Conservation (phyloP, 305 asterid species). For the Galium porrigens region DNA sequence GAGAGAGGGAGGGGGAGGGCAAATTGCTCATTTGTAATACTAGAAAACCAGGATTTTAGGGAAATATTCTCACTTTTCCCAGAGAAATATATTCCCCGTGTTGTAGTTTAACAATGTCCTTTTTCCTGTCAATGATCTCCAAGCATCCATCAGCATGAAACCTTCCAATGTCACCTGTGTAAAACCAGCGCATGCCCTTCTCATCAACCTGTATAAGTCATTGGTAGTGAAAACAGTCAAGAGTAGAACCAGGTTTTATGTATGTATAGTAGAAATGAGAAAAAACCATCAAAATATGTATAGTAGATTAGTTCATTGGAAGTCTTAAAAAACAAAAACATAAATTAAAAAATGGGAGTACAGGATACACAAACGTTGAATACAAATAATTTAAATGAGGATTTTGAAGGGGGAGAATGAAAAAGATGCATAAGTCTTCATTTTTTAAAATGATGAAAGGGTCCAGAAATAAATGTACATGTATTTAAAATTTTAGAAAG, state of each 20-base stretch:
- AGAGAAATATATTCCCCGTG: constrained; percentile 85
- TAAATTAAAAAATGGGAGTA: neutral
- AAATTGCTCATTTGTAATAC: neutral
- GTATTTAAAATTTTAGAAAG: too few relatives aligned
- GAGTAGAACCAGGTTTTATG: neutral
- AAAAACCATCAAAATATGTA: too few relatives aligned
- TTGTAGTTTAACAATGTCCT: constrained; percentile 81
- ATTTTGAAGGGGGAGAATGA: too few relatives aligned
- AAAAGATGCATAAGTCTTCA: neutral
- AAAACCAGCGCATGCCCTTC: constrained; percentile 73
- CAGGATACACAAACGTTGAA: too few relatives aligned
- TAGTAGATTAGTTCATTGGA: too few relatives aligned
- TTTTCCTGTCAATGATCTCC: constrained; percentile 79
- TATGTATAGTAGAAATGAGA: too few relatives aligned
- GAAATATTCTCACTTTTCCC: constrained; percentile 40
- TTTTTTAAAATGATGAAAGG: too few relatives aligned
- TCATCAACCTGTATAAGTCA: constrained; percentile 53
- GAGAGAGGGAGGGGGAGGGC: too few relatives aligned
- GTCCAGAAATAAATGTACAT: too few relatives aligned
- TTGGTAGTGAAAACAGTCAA: neutral
- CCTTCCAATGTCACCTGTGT: constrained; percentile 74
- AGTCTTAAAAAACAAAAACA: neutral
- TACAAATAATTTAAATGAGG: too few relatives aligned
- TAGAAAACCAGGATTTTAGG: neutral
- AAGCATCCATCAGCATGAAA: constrained; percentile 84